Conservation (phyloP, 1,139 yeast species). For the Debaryomyces udenii region DNA sequence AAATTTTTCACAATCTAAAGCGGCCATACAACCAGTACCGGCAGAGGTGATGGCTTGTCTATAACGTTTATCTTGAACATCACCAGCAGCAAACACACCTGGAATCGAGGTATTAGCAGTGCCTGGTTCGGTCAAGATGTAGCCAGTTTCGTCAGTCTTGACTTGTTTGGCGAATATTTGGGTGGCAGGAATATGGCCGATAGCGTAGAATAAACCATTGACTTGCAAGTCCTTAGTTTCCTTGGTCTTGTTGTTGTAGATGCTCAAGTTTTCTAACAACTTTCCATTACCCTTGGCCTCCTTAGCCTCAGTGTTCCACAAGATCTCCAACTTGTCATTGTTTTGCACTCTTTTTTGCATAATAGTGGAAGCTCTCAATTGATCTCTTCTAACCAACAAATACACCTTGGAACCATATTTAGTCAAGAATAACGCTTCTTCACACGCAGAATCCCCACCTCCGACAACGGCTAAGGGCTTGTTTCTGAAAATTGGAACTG, state of each 20-base stretch:
- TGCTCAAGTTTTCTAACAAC: slow-evolving; percentile 58
- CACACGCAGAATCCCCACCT: slow-evolving; percentile 99
- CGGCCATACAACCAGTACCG: slow-evolving; percentile 99
- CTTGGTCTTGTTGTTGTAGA: slow-evolving; percentile 74
- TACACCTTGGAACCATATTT: slow-evolving; percentile 96
- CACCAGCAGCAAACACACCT: slow-evolving; percentile 99
- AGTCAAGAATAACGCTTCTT: slow-evolving; percentile 94
- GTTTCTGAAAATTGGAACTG: slow-evolving; percentile 97
- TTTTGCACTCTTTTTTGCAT: slow-evolving; percentile 90
- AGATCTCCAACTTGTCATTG: slow-evolving; percentile 86
- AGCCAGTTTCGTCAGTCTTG: slow-evolving; percentile 84
- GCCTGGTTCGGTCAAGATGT: slow-evolving; percentile 87
- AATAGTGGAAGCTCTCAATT: slow-evolving; percentile 89
- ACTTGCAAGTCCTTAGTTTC: slow-evolving; percentile 71
- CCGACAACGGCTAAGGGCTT: slow-evolving; percentile 97
- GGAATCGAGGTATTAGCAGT: slow-evolving; percentile 81
- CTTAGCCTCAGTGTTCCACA: slow-evolving; percentile 81
- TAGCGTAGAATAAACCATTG: slow-evolving; percentile 95
- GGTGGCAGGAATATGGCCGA: slow-evolving; percentile 97
- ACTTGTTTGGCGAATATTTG: slow-evolving; percentile 70
- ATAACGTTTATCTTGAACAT: slow-evolving; percentile 93
- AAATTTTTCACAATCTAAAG: slow-evolving; percentile 88
- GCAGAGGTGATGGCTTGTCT: slow-evolving; percentile 99
- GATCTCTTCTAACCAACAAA: slow-evolving; percentile 91
- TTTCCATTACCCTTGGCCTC: slow-evolving; percentile 95